Percentiles rank a stretch among this genome's conserved stretches.
Evolutionary conservation across 1,284 basidiomycete genomes (phyloP).

Genomic region (Pulchroboletus neoregius): DNA sequence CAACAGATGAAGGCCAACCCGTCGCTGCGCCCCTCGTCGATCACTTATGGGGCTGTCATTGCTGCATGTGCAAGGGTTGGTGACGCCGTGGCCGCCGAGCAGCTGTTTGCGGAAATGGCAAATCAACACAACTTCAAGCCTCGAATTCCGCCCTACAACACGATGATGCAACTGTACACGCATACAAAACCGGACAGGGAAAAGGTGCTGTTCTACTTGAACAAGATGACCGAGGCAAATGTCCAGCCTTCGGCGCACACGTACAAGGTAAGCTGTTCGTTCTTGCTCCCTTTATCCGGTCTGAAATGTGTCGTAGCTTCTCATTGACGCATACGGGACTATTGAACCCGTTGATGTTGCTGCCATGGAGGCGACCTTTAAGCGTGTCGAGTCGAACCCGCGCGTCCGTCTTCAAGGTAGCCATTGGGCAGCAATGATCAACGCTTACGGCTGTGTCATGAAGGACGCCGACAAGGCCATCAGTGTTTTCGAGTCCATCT

Average conservation of each 20-base stretch:
- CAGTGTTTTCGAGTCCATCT: slow-evolving; percentile 75
- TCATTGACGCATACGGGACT: slow-evolving; percentile 87
- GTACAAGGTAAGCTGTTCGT: slow-evolving; percentile 67
- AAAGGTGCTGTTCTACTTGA: slow-evolving; percentile 74
- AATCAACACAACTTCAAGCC: slow-evolving; percentile 74
- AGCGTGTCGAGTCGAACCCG: slow-evolving; percentile 50
- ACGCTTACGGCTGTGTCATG: slow-evolving; percentile 80
- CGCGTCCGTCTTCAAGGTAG: slow-evolving; percentile 69
- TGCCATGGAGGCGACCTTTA: slow-evolving; percentile 75
- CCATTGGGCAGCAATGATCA: slow-evolving; percentile 92
- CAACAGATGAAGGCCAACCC: slow-evolving; percentile 69
- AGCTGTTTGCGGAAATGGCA: slow-evolving; percentile 85
- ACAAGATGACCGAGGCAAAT: slow-evolving; percentile 59
- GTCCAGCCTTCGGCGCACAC: slow-evolving; percentile 85
- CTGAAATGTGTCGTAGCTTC: slow-evolving; percentile 49
- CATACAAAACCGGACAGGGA: slow-evolving; percentile 85
- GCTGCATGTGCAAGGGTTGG: slow-evolving; percentile 93
- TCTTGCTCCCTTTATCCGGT: neutral
- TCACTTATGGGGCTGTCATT: slow-evolving; percentile 96
- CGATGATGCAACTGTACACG: slow-evolving; percentile 98
- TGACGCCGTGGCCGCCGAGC: slow-evolving; percentile 79
- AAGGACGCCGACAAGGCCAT: slow-evolving; percentile 80
- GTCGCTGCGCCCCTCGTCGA: slow-evolving; percentile 69
- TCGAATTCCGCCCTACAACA: slow-evolving; percentile 92
- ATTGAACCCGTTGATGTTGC: slow-evolving; percentile 81